A percentile compares a stretch with the other conserved stretches of the same genome.
Evolutionary conservation across 345 rosid species (phyloP).

Genomic region (Linum tenue): DNA sequence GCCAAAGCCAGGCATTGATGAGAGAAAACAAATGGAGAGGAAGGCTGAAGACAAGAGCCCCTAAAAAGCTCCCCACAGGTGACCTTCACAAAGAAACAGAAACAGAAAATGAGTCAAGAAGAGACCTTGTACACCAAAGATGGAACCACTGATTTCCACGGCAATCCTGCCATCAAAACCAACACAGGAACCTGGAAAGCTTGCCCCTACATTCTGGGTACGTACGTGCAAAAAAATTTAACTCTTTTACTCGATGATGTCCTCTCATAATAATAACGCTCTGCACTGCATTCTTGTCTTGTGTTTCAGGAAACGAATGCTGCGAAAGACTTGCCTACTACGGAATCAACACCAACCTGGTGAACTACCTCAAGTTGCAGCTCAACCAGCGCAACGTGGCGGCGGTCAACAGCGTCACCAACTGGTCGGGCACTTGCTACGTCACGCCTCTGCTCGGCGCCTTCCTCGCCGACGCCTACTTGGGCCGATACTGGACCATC

Average conservation of each 20-base stretch:
- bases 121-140: conserved; percentile 20
- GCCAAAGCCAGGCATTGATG: no score
- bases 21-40: no score
- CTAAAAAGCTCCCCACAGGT: no score
- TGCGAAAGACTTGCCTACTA: conserved; percentile 36
- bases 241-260: neutral
- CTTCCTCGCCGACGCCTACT: conserved; percentile 46
- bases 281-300: neutral
- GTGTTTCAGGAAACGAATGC: conserved; percentile 30
- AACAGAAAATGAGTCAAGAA: conserved; percentile 20
- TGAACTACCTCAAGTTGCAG: conserved; percentile 33
- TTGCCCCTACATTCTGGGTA: conserved; percentile 31
- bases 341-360: conserved; percentile 37
- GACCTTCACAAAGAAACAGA: no score
- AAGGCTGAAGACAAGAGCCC: no score
- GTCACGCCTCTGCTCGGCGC: conserved; percentile 55
- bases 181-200: conserved; percentile 42
- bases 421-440: conserved; percentile 57
- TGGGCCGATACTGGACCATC: conserved; percentile 61
- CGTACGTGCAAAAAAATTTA: neutral
- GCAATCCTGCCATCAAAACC: conserved; percentile 26
- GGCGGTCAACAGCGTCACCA: conserved; percentile 43
- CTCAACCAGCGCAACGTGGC: conserved; percentile 27
- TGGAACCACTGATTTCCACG: conserved; percentile 28
- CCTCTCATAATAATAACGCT: neutral